phyloP scores from a whole-genome alignment of 1,139 yeast species.

The Protomyces lactucae-debilis region DNA sequence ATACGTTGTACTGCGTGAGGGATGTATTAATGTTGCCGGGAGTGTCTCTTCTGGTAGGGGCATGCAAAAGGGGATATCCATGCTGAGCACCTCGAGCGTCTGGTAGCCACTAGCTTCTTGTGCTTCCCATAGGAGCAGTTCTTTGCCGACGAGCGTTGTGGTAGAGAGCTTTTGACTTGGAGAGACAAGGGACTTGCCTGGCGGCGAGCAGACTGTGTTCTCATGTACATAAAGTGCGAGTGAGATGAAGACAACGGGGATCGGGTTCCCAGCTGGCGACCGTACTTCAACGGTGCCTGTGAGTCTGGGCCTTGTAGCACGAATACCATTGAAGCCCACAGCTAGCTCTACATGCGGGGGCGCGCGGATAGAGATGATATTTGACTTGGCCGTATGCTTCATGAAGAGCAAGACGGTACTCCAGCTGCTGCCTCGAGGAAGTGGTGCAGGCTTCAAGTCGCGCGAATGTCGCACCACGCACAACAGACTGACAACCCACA shows the following conservation, averaged over 20 bases:
- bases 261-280: constrained; percentile 17
- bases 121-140: constrained; percentile 22
- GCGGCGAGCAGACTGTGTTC: constrained; percentile 14
- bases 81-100: constrained; percentile 9
- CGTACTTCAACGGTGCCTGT: constrained; percentile 20
- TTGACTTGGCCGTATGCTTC: not conserved
- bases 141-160: constrained; percentile 21
- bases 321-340: constrained; percentile 21
- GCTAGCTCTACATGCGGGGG: constrained; percentile 25
- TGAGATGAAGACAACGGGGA: constrained; percentile 10
- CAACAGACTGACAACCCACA: not conserved
- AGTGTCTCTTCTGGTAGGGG: constrained; percentile 12
- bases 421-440: too few relatives aligned
- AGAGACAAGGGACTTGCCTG: constrained; percentile 6
- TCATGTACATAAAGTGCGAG: constrained; percentile 17
- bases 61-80: constrained; percentile 23
- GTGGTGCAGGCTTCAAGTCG: too few relatives aligned
- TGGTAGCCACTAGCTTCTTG: constrained; percentile 7
- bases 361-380: constrained; percentile 23
- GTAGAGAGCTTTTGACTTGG: constrained; percentile 10
- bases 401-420: not conserved
- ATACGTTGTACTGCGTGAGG: constrained; percentile 20
- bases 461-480: too few relatives aligned
- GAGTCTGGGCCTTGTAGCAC: constrained; percentile 23
- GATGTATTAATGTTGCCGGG: constrained; percentile 16